phyloP scores from a whole-genome alignment of 805 yeast species.

The Teunomyces lycoperdinae region DNA sequence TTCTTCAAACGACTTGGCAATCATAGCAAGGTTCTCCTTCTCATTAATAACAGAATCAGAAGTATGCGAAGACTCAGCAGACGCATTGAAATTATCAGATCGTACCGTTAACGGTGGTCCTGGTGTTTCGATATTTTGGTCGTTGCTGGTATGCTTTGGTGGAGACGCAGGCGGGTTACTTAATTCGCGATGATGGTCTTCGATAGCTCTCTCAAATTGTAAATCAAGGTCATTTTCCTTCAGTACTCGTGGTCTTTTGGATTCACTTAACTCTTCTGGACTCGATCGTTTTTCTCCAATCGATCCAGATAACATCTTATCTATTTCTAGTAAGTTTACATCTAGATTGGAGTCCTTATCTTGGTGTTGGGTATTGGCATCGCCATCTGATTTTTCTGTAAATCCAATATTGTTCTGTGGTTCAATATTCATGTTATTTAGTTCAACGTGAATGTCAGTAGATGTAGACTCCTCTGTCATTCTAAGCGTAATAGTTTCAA shows the following conservation, averaged over 20 bases:
- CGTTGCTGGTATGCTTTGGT: neutral
- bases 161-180: slow-evolving; percentile 6
- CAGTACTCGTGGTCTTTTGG: slow-evolving; percentile 4
- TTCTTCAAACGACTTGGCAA: slow-evolving; percentile 30
- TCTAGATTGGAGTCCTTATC: slow-evolving; percentile 4
- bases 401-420: neutral
- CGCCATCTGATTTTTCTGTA: neutral
- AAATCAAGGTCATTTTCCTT: slow-evolving; percentile 11
- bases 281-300: slow-evolving; percentile 8
- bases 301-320: slow-evolving; percentile 19
- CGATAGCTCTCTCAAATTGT: slow-evolving; percentile 18
- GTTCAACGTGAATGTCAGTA: neutral
- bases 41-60: slow-evolving; percentile 14
- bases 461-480: slow-evolving; percentile 1
- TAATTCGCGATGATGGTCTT: slow-evolving; percentile 12
- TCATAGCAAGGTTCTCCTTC: slow-evolving; percentile 25
- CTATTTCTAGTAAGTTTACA: slow-evolving; percentile 12
- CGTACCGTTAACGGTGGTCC: slow-evolving; percentile 2
- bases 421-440: neutral
- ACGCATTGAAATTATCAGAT: neutral
- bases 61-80: neutral
- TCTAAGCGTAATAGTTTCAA: neutral
- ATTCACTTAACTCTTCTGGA: slow-evolving; percentile 1
- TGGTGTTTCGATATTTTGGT: neutral
- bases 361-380: neutral